Evolutionary conservation across 2,329 filamentous ascomycete genomes (phyloP).

Genomic region (Domatiomyces globalis): DNA sequence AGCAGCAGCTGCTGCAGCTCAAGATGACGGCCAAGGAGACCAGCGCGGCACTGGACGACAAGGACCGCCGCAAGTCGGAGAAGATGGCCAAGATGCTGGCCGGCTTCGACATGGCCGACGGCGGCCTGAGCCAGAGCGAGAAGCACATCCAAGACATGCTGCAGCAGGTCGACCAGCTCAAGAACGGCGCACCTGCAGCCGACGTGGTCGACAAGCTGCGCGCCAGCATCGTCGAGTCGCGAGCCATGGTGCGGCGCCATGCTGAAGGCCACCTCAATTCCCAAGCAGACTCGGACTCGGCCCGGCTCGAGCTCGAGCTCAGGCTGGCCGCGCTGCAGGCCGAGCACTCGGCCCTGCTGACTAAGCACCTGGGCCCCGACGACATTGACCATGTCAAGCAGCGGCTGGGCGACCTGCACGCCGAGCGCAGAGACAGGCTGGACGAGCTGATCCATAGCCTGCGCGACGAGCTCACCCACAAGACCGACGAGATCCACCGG

Average conservation of each 20-base stretch:
- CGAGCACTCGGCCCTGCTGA: conserved; percentile 71
- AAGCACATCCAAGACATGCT: conserved; percentile 70
- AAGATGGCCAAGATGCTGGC: conserved; percentile 99
- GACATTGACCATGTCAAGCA: conserved; percentile 77
- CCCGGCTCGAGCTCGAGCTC: conserved; percentile 58
- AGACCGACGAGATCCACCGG: conserved; percentile 66
- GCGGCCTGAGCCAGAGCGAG: conserved; percentile 90
- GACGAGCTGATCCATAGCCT: conserved; percentile 61
- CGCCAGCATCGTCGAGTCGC: conserved; percentile 69
- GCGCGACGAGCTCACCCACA: conserved; percentile 59
- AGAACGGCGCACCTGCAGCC: conserved; percentile 65
- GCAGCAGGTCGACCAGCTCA: conserved; percentile 63
- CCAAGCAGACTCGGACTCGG: conserved; percentile 49
- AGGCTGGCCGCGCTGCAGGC: conserved; percentile 60
- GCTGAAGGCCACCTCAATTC: conserved; percentile 76
- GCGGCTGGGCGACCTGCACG: conserved; percentile 61
- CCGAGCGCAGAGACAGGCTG: conserved; percentile 59
- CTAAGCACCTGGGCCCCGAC: conserved; percentile 60
- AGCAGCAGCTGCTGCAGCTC: conserved; percentile 81
- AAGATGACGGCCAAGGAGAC: conserved; percentile 96
- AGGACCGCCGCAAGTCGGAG: conserved; percentile 96
- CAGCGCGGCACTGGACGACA: conserved; percentile 78
- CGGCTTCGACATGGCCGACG: conserved; percentile 83
- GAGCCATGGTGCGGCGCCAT: conserved; percentile 83
- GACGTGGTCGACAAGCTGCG: conserved; percentile 68